These are phyloP conservation scores for Hymenoscyphus linearis DNA, from an alignment of 2,329 filamentous ascomycete species.

Conservation along the genomic window DNA sequence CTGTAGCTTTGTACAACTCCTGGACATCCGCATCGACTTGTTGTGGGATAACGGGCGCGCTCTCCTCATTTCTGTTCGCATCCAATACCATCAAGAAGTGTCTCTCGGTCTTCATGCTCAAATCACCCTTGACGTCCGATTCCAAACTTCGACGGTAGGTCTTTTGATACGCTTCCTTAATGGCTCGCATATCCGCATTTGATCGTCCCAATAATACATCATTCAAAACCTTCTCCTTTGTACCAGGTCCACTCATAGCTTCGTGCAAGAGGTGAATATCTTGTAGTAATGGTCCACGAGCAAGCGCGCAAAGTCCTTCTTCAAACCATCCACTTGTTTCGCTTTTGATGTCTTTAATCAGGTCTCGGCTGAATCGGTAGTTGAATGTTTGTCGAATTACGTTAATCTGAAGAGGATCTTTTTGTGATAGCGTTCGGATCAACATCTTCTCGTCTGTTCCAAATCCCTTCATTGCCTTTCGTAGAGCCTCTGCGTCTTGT, in stretches of 20 bases:
- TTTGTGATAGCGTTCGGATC: constrained; percentile 62
- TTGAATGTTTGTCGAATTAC: constrained; percentile 63
- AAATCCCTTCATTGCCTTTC: constrained; percentile 87
- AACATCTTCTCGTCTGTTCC: constrained; percentile 80
- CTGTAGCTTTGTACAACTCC: constrained; percentile 71
- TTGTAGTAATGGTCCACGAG: constrained; percentile 71
- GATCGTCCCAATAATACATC: constrained; percentile 77
- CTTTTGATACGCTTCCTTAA: constrained; percentile 72
- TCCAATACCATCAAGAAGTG: constrained; percentile 80
- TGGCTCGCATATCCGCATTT: constrained; percentile 83
- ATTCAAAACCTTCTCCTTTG: constrained; percentile 80
- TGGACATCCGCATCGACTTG: constrained; percentile 69
- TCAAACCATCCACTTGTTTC: constrained; percentile 74
- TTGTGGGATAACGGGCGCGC: constrained; percentile 64
- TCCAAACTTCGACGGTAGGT: constrained; percentile 64
- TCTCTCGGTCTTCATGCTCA: constrained; percentile 79
- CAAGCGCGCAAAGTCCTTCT: constrained; percentile 67
- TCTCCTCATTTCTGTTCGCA: constrained; percentile 72
- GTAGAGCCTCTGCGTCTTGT: constrained; percentile 64
- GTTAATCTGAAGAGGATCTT: constrained; percentile 74
- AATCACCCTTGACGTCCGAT: constrained; percentile 66
- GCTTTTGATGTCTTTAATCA: constrained; percentile 69
- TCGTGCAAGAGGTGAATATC: constrained; percentile 68
- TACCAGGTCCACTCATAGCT: constrained; percentile 74
- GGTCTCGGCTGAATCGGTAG: constrained; percentile 57